Base-by-base conservation (phyloP, 352 stramenopile genomes). In the Elongisporangium anandrum region DNA sequence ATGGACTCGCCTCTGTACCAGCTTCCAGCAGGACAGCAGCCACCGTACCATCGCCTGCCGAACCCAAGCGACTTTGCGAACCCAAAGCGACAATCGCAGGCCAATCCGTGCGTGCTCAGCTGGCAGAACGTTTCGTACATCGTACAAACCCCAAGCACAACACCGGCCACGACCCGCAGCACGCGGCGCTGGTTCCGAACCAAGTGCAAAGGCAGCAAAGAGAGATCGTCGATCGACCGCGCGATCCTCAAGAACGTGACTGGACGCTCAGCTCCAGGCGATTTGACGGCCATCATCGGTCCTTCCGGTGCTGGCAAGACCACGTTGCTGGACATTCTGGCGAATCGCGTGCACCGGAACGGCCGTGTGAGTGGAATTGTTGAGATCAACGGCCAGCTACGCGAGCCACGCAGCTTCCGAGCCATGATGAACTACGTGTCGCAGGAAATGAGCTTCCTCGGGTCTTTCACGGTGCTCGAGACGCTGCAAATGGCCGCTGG, bases 271-370 rank as follows among this genome's bases (percentile, higher is more conserved):
- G 65, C 59, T 0, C 81, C 82, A 1, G 78, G 79, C 20, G 80
- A 89, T 12, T 72, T 92, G 50, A 89, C 77, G 1, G 81, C 77
- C 23, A 81, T 90, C 57, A 81, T 92, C 29, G 81, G 81, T 0
- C 79, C 81, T 0, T 90, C 81, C 0, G 81, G 78, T 23, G 68
- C 73, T 6, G 78, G 78, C n/a, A 88, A 88, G 66, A 85, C 76
- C 0, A 87, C 81, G 17, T 52, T 90, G 39, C 65, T 90, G 8
- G 81, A 90, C 48, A 74, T 88, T 12, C 57, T 91, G n/a, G 77
- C 81, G 0, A 73, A 83, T 29, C 75, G 81, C 6, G 56, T 86
- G 1, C 50, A 19, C 61, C 7, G 47, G 59, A 45, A 45, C 22
- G 66, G 72, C 6, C 61, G 70, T n/a, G 60, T 88, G 10, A 69